These are phyloP conservation scores for Pseudonitzschia pungens DNA, from an alignment of 108 stramenopile species.

Conservation along the genomic window DNA sequence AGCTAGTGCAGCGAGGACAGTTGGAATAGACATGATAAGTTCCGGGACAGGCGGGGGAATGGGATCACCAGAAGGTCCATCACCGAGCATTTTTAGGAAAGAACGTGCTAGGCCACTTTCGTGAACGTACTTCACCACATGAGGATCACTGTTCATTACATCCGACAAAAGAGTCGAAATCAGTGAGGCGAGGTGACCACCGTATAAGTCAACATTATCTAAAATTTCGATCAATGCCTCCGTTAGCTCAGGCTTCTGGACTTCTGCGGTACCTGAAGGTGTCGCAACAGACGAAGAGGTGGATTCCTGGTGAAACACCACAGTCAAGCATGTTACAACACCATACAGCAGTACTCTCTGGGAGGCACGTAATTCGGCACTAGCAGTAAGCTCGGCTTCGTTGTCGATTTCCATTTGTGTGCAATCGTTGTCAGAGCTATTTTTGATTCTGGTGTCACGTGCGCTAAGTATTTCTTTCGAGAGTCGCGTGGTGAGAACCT, in stretches of 20 bases:
- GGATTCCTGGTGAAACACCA: constrained; percentile 81
- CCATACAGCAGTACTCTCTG: constrained; percentile 78
- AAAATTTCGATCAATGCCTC: constrained; percentile 61
- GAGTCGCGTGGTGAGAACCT: constrained; percentile 66
- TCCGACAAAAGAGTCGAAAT: constrained; percentile 72
- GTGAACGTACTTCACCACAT: constrained; percentile 80
- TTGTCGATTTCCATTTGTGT: constrained; percentile 22
- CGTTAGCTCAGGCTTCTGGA: constrained; percentile 65
- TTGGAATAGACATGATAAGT: constrained; percentile 89
- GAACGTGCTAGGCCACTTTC: constrained; percentile 71
- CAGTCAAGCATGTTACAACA: constrained; percentile 75
- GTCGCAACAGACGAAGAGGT: constrained; percentile 38
- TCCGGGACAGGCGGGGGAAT: constrained; percentile 74
- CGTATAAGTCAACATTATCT: constrained; percentile 63
- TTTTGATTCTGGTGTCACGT: constrained; percentile 1
- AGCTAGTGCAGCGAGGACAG: constrained; percentile 81
- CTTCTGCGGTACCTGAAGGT: constrained; percentile 54
- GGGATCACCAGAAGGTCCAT: constrained; percentile 38
- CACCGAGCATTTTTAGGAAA: constrained; percentile 61
- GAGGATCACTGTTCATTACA: constrained; percentile 89
- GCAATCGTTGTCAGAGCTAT: constrained; percentile 18
- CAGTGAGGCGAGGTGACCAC: constrained; percentile 76
- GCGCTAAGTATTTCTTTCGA: constrained; percentile 50
- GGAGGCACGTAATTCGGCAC: constrained; percentile 34
- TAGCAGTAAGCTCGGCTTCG: constrained; percentile 1